These are phyloP conservation scores for Pythium graminicola DNA, from an alignment of 352 stramenopile species.

Conservation along the genomic window DNA sequence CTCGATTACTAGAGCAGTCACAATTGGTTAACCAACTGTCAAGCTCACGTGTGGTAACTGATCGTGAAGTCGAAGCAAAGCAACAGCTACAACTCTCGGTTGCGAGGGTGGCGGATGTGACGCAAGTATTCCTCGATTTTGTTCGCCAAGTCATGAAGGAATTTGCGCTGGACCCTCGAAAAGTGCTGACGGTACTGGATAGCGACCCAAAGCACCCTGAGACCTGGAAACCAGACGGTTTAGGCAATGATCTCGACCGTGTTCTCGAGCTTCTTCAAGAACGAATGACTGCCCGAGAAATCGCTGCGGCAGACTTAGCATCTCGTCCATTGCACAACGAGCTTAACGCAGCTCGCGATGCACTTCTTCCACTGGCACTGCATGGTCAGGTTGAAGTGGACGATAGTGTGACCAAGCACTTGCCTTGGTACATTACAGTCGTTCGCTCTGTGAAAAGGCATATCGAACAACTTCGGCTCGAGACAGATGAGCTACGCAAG, in stretches of 20 bases:
- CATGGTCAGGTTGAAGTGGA: constrained; percentile 7
- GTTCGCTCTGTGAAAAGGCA: constrained; percentile 29
- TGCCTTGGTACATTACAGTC: constrained; percentile 54
- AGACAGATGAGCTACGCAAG: constrained; percentile 19
- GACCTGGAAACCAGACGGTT: constrained; percentile 23
- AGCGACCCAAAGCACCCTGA: constrained; percentile 30
- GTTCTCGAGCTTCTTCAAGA: constrained; percentile 22
- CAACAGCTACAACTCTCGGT: constrained; percentile 17
- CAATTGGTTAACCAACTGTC: constrained; percentile 36
- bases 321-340: constrained; percentile 33
- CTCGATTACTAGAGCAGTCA: constrained; percentile 28
- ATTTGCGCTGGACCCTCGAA: constrained; percentile 18
- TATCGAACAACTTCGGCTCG: constrained; percentile 24
- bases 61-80: constrained; percentile 22
- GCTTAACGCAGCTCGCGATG: constrained; percentile 41
- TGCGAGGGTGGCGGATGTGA: constrained; percentile 9
- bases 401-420: constrained; percentile 32
- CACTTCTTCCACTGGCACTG: constrained; percentile 24
- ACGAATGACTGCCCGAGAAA: constrained; percentile 16
- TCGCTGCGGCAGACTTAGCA: constrained; percentile 25
- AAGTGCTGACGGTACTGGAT: constrained; percentile 15
- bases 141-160: constrained; percentile 19
- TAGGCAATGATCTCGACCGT: constrained; percentile 18
- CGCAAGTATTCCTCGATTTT: constrained; percentile 15
- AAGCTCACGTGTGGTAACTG: constrained; percentile 24